A percentile compares a stretch with the other conserved stretches of the same genome.
Conservation (phyloP, 257 asterid genomes). For the Salvia miltiorrhiza region DNA sequence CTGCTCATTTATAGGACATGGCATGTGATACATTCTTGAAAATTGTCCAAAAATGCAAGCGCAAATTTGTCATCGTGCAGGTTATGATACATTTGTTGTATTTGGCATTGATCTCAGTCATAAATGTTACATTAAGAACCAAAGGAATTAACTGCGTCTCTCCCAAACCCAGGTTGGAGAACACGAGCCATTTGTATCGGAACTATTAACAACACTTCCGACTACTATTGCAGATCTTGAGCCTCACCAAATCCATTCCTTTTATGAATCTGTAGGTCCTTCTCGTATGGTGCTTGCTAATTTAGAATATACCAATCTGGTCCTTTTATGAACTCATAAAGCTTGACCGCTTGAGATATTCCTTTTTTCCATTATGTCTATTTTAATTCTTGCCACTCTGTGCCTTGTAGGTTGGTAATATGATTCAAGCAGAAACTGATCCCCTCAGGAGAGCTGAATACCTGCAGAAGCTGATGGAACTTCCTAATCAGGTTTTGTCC, state of each 20-base stretch:
- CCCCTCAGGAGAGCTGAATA: slow-evolving; percentile 79
- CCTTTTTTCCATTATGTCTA: not conserved
- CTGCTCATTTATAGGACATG: slow-evolving; percentile 69
- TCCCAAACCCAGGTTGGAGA: slow-evolving; percentile 74
- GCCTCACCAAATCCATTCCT: slow-evolving; percentile 95
- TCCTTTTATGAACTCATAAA: not conserved
- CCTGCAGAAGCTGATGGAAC: slow-evolving; percentile 86
- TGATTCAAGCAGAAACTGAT: slow-evolving; percentile 94
- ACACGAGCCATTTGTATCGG: slow-evolving; percentile 91
- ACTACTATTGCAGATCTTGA: slow-evolving; percentile 85
- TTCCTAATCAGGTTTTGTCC: slow-evolving; percentile 83
- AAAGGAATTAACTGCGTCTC: slow-evolving; percentile 16
- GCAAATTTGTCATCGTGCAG: slow-evolving; percentile 87
- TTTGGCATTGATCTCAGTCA: slow-evolving; percentile 6
- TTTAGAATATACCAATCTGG: not conserved
- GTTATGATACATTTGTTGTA: slow-evolving; percentile 30
- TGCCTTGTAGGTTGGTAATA: slow-evolving; percentile 67
- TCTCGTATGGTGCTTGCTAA: not conserved
- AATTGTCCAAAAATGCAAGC: slow-evolving; percentile 98
- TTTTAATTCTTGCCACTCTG: slow-evolving; percentile 1
- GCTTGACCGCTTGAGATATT: not conserved
- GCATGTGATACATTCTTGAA: slow-evolving; percentile 98
- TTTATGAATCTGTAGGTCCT: slow-evolving; percentile 88
- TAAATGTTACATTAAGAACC: slow-evolving; percentile 3
- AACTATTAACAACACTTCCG: slow-evolving; percentile 75